Evolutionary conservation across 768 basidiomycete species (phyloP).

Genomic region (Calocera viscosa): DNA sequence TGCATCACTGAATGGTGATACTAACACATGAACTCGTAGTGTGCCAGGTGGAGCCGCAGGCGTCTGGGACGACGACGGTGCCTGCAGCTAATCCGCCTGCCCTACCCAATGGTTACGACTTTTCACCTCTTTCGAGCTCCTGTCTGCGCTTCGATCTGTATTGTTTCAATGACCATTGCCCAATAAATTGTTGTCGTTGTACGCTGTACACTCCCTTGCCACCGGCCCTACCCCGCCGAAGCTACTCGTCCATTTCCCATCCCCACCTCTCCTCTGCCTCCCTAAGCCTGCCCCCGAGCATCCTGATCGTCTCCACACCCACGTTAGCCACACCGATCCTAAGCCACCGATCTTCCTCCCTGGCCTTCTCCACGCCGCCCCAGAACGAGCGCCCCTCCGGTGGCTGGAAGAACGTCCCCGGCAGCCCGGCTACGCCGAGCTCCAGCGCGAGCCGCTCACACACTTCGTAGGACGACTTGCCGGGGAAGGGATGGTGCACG

Average conservation of each 20-base stretch:
- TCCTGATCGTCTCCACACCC: slow-evolving; percentile 37
- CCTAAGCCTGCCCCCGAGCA: slow-evolving; percentile 22
- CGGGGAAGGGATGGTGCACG: slow-evolving; percentile 50
- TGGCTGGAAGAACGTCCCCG: slow-evolving; percentile 49
- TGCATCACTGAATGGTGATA: too few species aligned
- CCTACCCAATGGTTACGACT: too few species aligned
- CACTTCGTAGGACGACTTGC: slow-evolving; percentile 39
- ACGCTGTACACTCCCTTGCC: too few species aligned
- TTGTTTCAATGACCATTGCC: too few species aligned
- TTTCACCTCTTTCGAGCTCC: too few species aligned
- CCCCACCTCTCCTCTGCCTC: slow-evolving; percentile 19
- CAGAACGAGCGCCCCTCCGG: slow-evolving; percentile 16
- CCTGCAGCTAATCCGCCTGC: background rate
- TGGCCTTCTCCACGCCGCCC: slow-evolving; percentile 21
- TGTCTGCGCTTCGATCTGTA: too few species aligned
- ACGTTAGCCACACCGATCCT: slow-evolving; percentile 74
- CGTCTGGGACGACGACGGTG: background rate
- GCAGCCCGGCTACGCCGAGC: slow-evolving; percentile 53
- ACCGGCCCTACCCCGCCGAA: too few species aligned
- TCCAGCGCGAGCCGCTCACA: slow-evolving; percentile 46
- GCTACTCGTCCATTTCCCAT: slow-evolving; percentile 16
- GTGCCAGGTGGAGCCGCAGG: slow-evolving; percentile 7
- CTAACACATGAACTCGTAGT: too few species aligned
- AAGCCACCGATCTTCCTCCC: slow-evolving; percentile 49
- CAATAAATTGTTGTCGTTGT: too few species aligned